Evolutionary conservation across 352 stramenopile genomes (phyloP), one percentile per base, ranked within the genome.

Genomic region (Pythium volutum): DNA sequence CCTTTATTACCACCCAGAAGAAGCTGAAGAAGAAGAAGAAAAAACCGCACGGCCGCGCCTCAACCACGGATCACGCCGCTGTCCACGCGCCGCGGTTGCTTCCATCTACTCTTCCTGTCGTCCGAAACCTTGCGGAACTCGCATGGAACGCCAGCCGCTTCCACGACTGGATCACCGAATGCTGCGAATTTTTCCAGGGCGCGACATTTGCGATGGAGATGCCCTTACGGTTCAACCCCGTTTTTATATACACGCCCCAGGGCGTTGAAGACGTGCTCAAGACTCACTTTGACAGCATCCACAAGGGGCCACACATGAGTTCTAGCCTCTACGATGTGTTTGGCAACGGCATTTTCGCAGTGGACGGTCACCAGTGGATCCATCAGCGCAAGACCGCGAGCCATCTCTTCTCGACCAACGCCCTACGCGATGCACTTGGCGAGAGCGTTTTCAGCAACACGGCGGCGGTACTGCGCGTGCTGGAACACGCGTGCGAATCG

Each of bases 341-440:
- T 8, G 59, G 60, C 22, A 12, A 65, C n/a, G 65, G 65, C 11
- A 72, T 72, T 33, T 69, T 72, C 22, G 59, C 65, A 0, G 58
- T 56, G 0, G 65, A 72, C 48, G 54, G 52, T 14, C 15, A 15
- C 16, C 15, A 49, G 41, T 82, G 75, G 74, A 39, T 69, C 12
- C 64, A 69, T 15, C 75, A 88, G 51, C 74, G 78, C 42, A 86
- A 84, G 70, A 80, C 75, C 0, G 59, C 72, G 4, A 85, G 75
- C 50, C 68, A 74, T 11, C 54, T 87, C 53, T 88, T 87, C 62
- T 74, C 74, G n/a, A 62, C 69, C 23, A 62, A 68, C 0, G 61
- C 59, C 6, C 36, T 88, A 0, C 62, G 69, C 4, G 73, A 79
- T 1, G 64, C 53, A 8, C 83, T 88, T 74, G 12, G 27, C n/a